Conservation (phyloP, 768 basidiomycete genomes). For the Leccinum olivaceopallidum region DNA sequence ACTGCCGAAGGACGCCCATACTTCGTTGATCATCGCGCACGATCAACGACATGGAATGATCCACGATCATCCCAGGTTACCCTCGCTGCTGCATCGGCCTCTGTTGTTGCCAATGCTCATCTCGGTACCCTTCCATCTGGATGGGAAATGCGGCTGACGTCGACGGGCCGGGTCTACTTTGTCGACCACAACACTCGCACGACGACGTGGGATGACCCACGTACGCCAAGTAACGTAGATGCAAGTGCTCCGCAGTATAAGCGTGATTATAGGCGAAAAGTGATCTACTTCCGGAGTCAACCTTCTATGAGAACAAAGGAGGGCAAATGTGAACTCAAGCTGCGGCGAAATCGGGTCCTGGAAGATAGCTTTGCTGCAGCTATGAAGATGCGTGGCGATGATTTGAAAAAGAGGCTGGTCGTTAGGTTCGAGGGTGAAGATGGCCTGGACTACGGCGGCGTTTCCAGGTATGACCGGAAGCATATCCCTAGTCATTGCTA, state of each 20-base stretch:
- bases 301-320: conserved; percentile 76
- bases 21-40: conserved; percentile 75
- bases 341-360: conserved; percentile 76
- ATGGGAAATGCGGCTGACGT: conserved; percentile 94
- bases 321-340: conserved; percentile 86
- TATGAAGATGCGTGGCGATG: conserved; percentile 75
- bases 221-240: conserved; percentile 78
- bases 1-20: conserved; percentile 84
- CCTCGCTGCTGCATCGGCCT: conserved; percentile 42
- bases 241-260: conserved; percentile 95
- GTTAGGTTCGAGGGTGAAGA: conserved; percentile 80
- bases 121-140: conserved; percentile 86
- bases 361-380: conserved; percentile 87
- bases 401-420: conserved; percentile 69
- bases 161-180: conserved; percentile 84
- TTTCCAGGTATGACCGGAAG: conserved; percentile 54
- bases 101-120: conserved; percentile 51
- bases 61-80: conserved; percentile 61
- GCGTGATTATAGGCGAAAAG: conserved; percentile 88
- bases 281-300: conserved; percentile 91
- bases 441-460: conserved; percentile 77
- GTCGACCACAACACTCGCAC: conserved; percentile 91
- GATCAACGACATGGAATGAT: conserved; percentile 92
- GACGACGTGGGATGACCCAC: conserved; percentile 92
- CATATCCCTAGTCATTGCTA: not conserved